Evolutionary conservation across 2,329 filamentous ascomycete genomes (phyloP).

Genomic region (Zymoseptoria ardabiliae): DNA sequence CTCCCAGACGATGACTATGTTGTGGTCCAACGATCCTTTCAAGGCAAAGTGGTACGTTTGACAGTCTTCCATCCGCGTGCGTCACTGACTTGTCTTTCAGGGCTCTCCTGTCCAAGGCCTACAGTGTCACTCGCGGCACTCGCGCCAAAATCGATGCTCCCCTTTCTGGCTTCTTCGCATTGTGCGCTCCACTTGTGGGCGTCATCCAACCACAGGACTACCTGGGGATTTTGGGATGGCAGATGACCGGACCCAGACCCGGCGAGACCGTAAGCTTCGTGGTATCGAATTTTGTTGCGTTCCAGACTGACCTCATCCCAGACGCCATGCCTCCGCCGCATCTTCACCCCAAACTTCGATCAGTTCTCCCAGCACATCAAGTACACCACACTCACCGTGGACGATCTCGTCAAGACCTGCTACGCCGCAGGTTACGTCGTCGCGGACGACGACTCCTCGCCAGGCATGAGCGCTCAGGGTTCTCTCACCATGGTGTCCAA

Average conservation of each 20-base stretch:
- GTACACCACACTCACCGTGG: conserved; percentile 12
- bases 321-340: conserved; percentile 1
- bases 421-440: conserved; percentile 23
- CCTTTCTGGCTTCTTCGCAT: conserved; percentile 41
- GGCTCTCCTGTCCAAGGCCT: conserved; percentile 47
- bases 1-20: conserved; percentile 42
- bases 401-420: conserved; percentile 28
- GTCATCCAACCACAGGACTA: conserved; percentile 42
- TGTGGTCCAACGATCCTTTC: conserved; percentile 47
- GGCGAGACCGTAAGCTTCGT: conserved; percentile 5
- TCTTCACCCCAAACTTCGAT: conserved; percentile 11
- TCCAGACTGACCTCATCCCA: neutral
- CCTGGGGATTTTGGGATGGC: conserved; percentile 43
- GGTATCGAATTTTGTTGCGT: neutral
- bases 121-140: conserved; percentile 47
- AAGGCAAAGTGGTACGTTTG: conserved; percentile 41
- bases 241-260: conserved; percentile 23
- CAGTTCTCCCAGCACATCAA: conserved; percentile 2
- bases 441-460: conserved; percentile 8
- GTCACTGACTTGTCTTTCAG: neutral
- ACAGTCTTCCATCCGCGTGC: neutral
- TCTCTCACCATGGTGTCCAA: conserved; percentile 20
- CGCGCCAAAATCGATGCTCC: conserved; percentile 41
- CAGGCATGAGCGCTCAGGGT: conserved; percentile 9
- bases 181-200: conserved; percentile 42